Conservation (phyloP, 306 rosid genomes). For the Cyamopsis tetragonoloba region DNA sequence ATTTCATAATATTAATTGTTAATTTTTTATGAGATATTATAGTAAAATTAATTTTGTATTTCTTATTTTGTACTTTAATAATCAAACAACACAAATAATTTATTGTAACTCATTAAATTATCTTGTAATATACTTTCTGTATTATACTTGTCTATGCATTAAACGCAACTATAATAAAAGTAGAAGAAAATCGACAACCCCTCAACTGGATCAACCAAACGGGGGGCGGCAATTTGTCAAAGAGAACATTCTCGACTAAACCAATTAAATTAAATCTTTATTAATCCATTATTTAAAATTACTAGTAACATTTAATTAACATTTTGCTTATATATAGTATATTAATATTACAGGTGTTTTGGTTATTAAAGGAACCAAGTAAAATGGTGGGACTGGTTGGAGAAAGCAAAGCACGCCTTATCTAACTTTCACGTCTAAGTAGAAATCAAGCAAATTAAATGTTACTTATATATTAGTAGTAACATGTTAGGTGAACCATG, state of each 20-base stretch:
- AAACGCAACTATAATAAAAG: background rate
- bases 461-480: too few species aligned
- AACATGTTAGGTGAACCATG: conserved; percentile 33
- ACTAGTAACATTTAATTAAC: background rate
- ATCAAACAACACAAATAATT: too few species aligned
- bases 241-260: background rate
- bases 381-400: conserved; percentile 27
- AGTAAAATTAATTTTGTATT: too few species aligned
- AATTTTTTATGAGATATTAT: too few species aligned
- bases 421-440: conserved; percentile 34
- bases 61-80: too few species aligned
- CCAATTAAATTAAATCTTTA: background rate
- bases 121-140: too few species aligned
- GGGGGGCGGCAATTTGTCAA: background rate
- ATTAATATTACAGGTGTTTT: too few species aligned
- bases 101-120: too few species aligned
- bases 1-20: too few species aligned
- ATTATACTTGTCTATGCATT: too few species aligned
- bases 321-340: background rate
- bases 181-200: background rate
- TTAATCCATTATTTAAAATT: background rate
- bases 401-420: conserved; percentile 19
- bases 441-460: conserved; percentile 18
- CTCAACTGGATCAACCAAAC: background rate
- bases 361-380: background rate